Evolutionary conservation across 2,329 filamentous ascomycete species (phyloP).

Genomic region (Fusarium sp.): DNA sequence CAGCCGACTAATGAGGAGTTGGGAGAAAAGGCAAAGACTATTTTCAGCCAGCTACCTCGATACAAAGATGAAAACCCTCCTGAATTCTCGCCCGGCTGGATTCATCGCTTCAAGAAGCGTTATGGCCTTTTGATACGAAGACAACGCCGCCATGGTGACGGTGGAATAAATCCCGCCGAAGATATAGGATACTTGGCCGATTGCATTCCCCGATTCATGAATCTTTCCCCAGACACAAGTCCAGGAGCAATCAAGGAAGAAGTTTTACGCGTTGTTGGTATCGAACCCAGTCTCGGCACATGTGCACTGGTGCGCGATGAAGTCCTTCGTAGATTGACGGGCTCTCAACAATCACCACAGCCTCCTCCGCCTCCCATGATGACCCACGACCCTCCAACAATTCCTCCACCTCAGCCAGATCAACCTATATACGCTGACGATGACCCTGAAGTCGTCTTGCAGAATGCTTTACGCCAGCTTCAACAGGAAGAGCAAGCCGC

Average conservation of each 20-base stretch:
- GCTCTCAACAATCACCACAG: constrained; percentile 30
- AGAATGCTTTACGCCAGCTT: constrained; percentile 68
- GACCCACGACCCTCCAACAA: constrained; percentile 41
- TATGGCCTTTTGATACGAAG: constrained; percentile 69
- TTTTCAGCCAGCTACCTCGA: constrained; percentile 68
- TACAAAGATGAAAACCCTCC: constrained; percentile 70
- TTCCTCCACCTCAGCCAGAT: constrained; percentile 48
- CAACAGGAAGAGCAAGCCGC: constrained; percentile 70
- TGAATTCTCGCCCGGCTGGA: constrained; percentile 73
- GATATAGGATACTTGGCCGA: constrained; percentile 71
- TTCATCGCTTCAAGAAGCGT: constrained; percentile 72
- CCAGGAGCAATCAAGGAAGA: constrained; percentile 69
- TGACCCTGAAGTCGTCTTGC: constrained; percentile 68
- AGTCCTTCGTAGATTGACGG: constrained; percentile 57
- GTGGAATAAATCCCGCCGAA: constrained; percentile 60
- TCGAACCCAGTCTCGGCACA: constrained; percentile 64
- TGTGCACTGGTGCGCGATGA: constrained; percentile 70
- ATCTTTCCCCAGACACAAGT: constrained; percentile 66
- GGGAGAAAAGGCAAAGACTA: constrained; percentile 69
- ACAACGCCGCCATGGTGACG: constrained; percentile 64
- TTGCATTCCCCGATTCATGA: constrained; percentile 69
- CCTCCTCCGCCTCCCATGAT: constrained; percentile 40
- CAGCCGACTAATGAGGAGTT: constrained; percentile 72
- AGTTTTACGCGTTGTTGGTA: constrained; percentile 65
- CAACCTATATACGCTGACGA: constrained; percentile 61